Conservation (phyloP, 805 yeast species). For the Kazachstania viticola region DNA sequence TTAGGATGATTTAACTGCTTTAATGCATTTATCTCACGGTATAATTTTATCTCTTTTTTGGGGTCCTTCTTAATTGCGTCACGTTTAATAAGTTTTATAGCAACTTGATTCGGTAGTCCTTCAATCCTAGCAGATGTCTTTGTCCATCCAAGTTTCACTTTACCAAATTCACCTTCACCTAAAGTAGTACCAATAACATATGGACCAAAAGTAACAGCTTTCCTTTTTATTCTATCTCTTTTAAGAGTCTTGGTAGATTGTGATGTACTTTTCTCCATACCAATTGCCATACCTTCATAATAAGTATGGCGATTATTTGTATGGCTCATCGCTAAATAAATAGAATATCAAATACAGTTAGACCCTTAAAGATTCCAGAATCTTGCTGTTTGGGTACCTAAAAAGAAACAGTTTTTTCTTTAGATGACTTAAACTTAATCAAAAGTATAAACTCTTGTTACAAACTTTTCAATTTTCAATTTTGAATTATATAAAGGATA, state of each 20-base stretch:
- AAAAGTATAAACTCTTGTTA: too few species aligned
- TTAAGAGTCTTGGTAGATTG: too few species aligned
- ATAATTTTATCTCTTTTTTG: constrained; percentile 77
- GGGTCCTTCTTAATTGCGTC: constrained; percentile 80
- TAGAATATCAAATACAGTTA: neutral
- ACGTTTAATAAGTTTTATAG: constrained; percentile 81
- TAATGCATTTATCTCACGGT: constrained; percentile 85
- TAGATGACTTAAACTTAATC: too few species aligned
- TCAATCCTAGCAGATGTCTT: constrained; percentile 26
- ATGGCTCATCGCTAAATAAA: neutral
- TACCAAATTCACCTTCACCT: constrained; percentile 98
- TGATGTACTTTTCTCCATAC: too few species aligned
- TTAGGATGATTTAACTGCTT: constrained; percentile 85
- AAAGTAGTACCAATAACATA: constrained; percentile 84
- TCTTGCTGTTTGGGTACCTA: too few species aligned
- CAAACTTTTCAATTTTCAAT: too few species aligned
- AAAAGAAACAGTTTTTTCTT: too few species aligned
- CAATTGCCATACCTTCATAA: constrained; percentile 17
- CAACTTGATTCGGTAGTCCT: constrained; percentile 62
- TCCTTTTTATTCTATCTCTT: too few species aligned
- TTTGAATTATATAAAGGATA: too few species aligned
- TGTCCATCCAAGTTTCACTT: constrained; percentile 96
- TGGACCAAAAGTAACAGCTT: constrained; percentile 79
- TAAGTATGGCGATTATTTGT: constrained; percentile 20
- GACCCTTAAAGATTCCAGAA: too few species aligned